phyloP scores from a whole-genome alignment of 768 basidiomycete species.

The Boletales sp. region DNA sequence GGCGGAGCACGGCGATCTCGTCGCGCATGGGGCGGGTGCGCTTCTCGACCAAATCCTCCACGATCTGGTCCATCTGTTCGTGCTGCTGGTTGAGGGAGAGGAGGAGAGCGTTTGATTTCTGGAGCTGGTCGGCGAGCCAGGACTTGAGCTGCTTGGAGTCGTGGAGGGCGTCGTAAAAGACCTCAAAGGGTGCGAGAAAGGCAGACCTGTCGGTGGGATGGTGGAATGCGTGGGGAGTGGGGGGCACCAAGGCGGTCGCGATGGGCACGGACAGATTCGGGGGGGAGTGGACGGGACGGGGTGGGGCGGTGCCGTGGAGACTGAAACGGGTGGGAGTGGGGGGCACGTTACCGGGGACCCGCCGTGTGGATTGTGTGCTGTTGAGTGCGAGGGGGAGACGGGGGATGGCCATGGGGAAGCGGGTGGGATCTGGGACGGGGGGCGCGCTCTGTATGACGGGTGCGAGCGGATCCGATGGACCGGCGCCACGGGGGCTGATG shows the following conservation, averaged over 20 bases:
- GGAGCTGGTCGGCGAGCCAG: slow-evolving; percentile 73
- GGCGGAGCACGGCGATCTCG: slow-evolving; percentile 57
- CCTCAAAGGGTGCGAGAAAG: slow-evolving; percentile 79
- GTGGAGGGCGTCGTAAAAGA: slow-evolving; percentile 81
- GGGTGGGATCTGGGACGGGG: slow-evolving; percentile 46
- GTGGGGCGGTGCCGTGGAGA: slow-evolving; percentile 32
- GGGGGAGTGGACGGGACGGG: slow-evolving; percentile 39
- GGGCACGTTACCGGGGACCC: slow-evolving; percentile 59
- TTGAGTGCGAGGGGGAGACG: slow-evolving; percentile 52
- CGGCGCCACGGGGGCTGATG: slow-evolving; percentile 65
- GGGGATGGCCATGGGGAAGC: slow-evolving; percentile 63
- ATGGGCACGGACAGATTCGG: slow-evolving; percentile 67
- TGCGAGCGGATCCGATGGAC: slow-evolving; percentile 49
- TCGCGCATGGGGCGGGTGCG: slow-evolving; percentile 54
- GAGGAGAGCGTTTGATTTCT: slow-evolving; percentile 55
- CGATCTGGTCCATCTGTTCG: slow-evolving; percentile 56
- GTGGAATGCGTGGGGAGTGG: slow-evolving; percentile 64
- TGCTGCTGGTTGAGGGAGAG: slow-evolving; percentile 55
- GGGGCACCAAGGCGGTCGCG: slow-evolving; percentile 59
- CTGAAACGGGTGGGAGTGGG: slow-evolving; percentile 68
- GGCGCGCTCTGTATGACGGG: slow-evolving; percentile 78
- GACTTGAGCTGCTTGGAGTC: slow-evolving; percentile 76
- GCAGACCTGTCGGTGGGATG: slow-evolving; percentile 65
- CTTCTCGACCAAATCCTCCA: slow-evolving; percentile 60
- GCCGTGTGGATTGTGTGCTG: slow-evolving; percentile 44